These are phyloP conservation scores for Microstroma glucosiphilum DNA, from an alignment of 1,284 basidiomycete species.

Conservation along the genomic window DNA sequence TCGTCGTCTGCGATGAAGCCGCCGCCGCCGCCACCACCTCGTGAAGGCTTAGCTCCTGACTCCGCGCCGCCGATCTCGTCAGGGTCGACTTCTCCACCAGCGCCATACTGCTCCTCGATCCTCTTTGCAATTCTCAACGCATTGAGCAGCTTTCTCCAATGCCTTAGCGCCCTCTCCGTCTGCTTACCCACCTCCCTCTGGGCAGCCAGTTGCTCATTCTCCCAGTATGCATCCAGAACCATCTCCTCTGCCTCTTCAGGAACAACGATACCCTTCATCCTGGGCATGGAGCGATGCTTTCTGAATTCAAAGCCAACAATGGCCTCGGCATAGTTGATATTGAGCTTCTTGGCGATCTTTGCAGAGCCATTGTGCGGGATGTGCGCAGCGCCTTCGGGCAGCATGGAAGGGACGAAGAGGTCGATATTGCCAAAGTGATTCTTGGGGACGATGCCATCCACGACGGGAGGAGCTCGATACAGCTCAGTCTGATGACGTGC, in stretches of 20 bases:
- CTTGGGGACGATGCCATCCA: conserved; percentile 84
- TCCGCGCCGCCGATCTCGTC: too few relatives aligned
- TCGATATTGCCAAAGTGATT: conserved; percentile 98
- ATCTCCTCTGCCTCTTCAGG: conserved; percentile 70
- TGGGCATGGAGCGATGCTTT: conserved; percentile 76
- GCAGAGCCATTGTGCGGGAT: conserved; percentile 61
- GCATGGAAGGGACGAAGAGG: conserved; percentile 88
- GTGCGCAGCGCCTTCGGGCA: conserved; percentile 79
- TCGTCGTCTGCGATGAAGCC: too few relatives aligned
- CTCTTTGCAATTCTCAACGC: conserved; percentile 78
- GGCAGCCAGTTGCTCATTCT: conserved; percentile 69
- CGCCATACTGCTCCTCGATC: conserved; percentile 69
- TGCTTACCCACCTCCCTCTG: conserved; percentile 70
- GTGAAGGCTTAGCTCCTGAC: too few relatives aligned
- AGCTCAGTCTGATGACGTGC: conserved; percentile 76
- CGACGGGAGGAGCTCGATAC: conserved; percentile 70
- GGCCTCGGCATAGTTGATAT: conserved; percentile 86
- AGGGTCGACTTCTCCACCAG: background rate
- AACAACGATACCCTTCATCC: conserved; percentile 79
- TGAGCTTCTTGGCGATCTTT: conserved; percentile 80
- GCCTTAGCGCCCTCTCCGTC: conserved; percentile 74
- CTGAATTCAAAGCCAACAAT: conserved; percentile 94
- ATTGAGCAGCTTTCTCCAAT: conserved; percentile 79
- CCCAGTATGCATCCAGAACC: conserved; percentile 81
- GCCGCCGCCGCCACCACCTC: too few relatives aligned